Percentiles rank a stretch among this genome's conserved stretches.
Evolutionary conservation across 805 yeast species (phyloP).

Genomic region (Zygotorulaspora danielsina): DNA sequence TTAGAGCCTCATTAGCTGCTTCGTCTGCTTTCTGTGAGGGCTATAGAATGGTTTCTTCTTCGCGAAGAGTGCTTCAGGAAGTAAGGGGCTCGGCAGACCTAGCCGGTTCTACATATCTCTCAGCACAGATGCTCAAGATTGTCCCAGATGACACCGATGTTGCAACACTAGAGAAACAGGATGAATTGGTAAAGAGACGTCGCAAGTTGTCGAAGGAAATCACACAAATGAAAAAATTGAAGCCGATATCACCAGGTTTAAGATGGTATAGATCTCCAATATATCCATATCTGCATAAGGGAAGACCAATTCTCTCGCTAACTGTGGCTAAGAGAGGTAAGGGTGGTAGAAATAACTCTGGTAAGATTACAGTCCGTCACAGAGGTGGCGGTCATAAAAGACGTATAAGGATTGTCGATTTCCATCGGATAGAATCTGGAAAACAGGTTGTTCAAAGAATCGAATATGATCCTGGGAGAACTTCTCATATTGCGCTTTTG

Average conservation of each 20-base stretch:
- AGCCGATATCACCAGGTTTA: constrained; percentile 81
- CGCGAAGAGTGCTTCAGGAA: constrained; percentile 11
- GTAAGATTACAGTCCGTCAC: constrained; percentile 86
- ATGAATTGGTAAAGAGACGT: constrained; percentile 65
- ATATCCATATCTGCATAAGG: constrained; percentile 81
- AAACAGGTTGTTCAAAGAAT: constrained; percentile 77
- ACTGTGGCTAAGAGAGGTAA: constrained; percentile 67
- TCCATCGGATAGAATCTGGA: constrained; percentile 62
- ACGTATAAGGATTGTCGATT: constrained; percentile 79
- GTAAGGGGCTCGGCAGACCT: not conserved
- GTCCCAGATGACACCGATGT: constrained; percentile 44
- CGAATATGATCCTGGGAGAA: constrained; percentile 93
- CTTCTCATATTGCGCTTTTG: constrained; percentile 86
- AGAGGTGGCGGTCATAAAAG: constrained; percentile 96
- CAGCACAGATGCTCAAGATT: constrained; percentile 35
- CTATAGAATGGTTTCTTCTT: constrained; percentile 8
- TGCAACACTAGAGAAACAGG: constrained; percentile 78
- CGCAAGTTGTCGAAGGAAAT: constrained; percentile 65
- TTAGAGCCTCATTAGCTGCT: not conserved
- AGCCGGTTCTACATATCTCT: constrained; percentile 11
- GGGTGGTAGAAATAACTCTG: constrained; percentile 87
- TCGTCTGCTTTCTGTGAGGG: constrained; percentile 2
- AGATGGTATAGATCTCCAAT: constrained; percentile 87
- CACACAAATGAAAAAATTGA: constrained; percentile 67
- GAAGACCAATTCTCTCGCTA: constrained; percentile 70